phyloP scores from a whole-genome alignment of 768 basidiomycete species.

The Lentinus brumalis region DNA sequence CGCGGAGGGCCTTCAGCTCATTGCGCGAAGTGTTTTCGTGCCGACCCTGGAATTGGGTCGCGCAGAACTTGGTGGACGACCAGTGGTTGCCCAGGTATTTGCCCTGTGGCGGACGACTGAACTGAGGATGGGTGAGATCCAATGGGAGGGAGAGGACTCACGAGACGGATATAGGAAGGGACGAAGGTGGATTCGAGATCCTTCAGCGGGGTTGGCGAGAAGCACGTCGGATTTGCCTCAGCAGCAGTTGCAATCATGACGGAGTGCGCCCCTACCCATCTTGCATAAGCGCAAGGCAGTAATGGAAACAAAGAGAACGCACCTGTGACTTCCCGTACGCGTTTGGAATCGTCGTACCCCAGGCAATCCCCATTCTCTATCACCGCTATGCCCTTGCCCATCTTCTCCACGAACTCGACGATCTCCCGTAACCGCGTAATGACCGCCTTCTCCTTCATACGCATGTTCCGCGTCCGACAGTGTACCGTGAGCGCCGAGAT shows the following conservation, averaged over 20 bases:
- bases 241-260: slow-evolving; percentile 97
- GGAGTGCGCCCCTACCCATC: slow-evolving; percentile 68
- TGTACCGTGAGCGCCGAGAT: slow-evolving; percentile 91
- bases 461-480: slow-evolving; percentile 92
- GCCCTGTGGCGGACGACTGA: slow-evolving; percentile 43
- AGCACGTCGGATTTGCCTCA: slow-evolving; percentile 90
- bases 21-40: slow-evolving; percentile 58
- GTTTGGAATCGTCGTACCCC: slow-evolving; percentile 75
- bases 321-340: slow-evolving; percentile 78
- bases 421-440: slow-evolving; percentile 82
- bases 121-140: background rate
- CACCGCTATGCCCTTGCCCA: slow-evolving; percentile 81
- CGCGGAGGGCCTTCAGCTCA: slow-evolving; percentile 57
- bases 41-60: slow-evolving; percentile 76
- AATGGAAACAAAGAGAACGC: slow-evolving; percentile 21
- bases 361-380: slow-evolving; percentile 93
- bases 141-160: slow-evolving; percentile 37
- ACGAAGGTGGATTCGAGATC: slow-evolving; percentile 72
- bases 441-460: slow-evolving; percentile 76
- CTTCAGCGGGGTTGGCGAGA: slow-evolving; percentile 64
- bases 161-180: slow-evolving; percentile 74
- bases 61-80: slow-evolving; percentile 86
- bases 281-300: background rate
- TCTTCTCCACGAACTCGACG: slow-evolving; percentile 76
- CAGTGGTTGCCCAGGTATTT: slow-evolving; percentile 80